Evolutionary conservation across 257 asterid genomes (phyloP).

Genomic region (Penstemon davidsonii): DNA sequence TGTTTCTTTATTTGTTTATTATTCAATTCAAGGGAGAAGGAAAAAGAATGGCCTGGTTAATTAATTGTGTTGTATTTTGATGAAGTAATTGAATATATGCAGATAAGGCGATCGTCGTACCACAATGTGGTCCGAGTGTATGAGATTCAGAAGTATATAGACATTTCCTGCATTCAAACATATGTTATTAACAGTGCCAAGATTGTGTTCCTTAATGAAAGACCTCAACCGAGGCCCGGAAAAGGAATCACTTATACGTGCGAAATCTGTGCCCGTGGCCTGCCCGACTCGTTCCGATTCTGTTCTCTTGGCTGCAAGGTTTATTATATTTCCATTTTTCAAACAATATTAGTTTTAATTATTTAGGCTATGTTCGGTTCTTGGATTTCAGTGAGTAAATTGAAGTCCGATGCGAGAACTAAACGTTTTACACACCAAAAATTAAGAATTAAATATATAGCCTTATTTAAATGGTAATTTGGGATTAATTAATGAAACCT

Average conservation of each 20-base stretch:
- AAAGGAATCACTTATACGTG: slow-evolving; percentile 59
- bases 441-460: too few species aligned
- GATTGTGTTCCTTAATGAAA: slow-evolving; percentile 49
- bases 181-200: slow-evolving; percentile 55
- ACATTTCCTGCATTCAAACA: slow-evolving; percentile 58
- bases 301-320: slow-evolving; percentile 74
- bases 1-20: background rate
- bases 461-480: background rate
- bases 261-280: slow-evolving; percentile 55
- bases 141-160: slow-evolving; percentile 52
- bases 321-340: background rate
- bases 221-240: slow-evolving; percentile 61
- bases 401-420: too few species aligned
- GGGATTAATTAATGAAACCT: background rate
- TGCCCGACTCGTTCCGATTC: slow-evolving; percentile 53
- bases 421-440: too few species aligned
- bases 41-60: too few species aligned
- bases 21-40: background rate
- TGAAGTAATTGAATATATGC: background rate
- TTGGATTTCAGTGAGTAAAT: too few species aligned
- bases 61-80: background rate
- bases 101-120: slow-evolving; percentile 60
- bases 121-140: slow-evolving; percentile 59
- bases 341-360: too few species aligned
- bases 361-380: too few species aligned